Base-by-base conservation (phyloP, 1,139 yeast genomes). In the Scheffersomyces titani region DNA sequence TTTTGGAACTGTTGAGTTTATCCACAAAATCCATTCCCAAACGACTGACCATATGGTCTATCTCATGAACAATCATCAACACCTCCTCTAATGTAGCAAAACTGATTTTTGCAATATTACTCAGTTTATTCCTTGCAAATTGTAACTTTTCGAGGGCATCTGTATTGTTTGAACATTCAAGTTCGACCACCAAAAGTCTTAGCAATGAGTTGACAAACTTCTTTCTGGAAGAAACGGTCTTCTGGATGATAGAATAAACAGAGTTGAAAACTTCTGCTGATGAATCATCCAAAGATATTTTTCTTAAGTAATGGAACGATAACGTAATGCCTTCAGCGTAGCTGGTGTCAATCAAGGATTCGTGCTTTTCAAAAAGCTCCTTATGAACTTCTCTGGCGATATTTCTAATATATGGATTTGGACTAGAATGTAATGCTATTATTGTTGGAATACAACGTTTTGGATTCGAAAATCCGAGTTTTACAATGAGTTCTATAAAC, bases 381-480 rank as follows among this genome's bases (percentile, higher is more conserved):
- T 67, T 67, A 63, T 89, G 89, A 56, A 89, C 73, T 1, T 77
- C 80, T 2, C 74, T 60, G 0, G 93, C 90, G 9, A 81, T 71
- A 1, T 69, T 69, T 46, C 80, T 74, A 30, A 89, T 75, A n/a
- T 71, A 69, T 2, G 66, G 66, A 30, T 75, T 72, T 0, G 76
- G 70, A 1, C 92, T 85, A 0, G 90, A 80, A 59, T 87, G 86
- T 49, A 92, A 73, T 0, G 94, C 94, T 56, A 91, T 81, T 1
- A 90, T 77, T 0, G 92, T 87, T 0, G 93, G 83, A 13, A 88
- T 82, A 62, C 92, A 85, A 5, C 79, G 65, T 56, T 88, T 83
- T 1, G 97, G 97, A 65, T 89, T 90, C 0, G 89, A 89, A 69
- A 84, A 87, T 0, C 97, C 97, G 53, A 85, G 77, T 44, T 78